A percentile compares a stretch with the other conserved stretches of the same genome.
Evolutionary conservation across 2,329 filamentous ascomycete species (phyloP).

Genomic region (Hysterium pulicare): DNA sequence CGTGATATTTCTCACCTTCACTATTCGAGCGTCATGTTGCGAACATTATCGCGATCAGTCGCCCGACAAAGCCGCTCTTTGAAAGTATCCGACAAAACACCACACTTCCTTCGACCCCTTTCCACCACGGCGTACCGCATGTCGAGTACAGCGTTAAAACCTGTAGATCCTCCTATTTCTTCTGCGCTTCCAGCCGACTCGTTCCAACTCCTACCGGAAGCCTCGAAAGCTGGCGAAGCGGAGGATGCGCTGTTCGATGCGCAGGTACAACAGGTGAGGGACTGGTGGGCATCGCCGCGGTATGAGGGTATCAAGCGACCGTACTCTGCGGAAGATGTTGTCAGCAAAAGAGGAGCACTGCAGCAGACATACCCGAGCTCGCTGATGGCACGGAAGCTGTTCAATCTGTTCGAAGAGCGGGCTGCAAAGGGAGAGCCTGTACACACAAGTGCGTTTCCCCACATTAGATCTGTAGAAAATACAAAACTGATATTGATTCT

Average conservation of each 20-base stretch:
- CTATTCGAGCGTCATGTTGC: slow-evolving; percentile 30
- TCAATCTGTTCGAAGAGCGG: slow-evolving; percentile 79
- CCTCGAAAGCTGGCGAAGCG: slow-evolving; percentile 70
- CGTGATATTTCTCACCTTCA: too few species aligned
- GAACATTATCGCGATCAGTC: slow-evolving; percentile 34
- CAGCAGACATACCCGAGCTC: slow-evolving; percentile 89
- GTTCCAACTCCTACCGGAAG: slow-evolving; percentile 79
- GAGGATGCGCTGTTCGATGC: slow-evolving; percentile 84
- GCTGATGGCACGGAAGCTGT: slow-evolving; percentile 91
- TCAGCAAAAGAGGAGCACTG: slow-evolving; percentile 86
- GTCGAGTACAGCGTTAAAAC: slow-evolving; percentile 50
- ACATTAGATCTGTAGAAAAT: slow-evolving; percentile 13
- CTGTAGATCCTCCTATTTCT: slow-evolving; percentile 61
- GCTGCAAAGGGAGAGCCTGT: slow-evolving; percentile 78
- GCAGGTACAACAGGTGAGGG: slow-evolving; percentile 78
- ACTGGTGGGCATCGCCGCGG: slow-evolving; percentile 85
- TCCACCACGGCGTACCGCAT: slow-evolving; percentile 48
- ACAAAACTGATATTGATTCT: slow-evolving; percentile 23
- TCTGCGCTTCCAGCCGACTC: slow-evolving; percentile 65
- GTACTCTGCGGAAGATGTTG: slow-evolving; percentile 86
- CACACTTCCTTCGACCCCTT: slow-evolving; percentile 35
- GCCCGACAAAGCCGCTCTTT: slow-evolving; percentile 34
- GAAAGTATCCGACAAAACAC: slow-evolving; percentile 20
- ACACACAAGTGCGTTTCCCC: slow-evolving; percentile 70
- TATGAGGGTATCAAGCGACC: slow-evolving; percentile 88